Conservation (phyloP, 805 yeast species). For the Metschnikowia anglica region DNA sequence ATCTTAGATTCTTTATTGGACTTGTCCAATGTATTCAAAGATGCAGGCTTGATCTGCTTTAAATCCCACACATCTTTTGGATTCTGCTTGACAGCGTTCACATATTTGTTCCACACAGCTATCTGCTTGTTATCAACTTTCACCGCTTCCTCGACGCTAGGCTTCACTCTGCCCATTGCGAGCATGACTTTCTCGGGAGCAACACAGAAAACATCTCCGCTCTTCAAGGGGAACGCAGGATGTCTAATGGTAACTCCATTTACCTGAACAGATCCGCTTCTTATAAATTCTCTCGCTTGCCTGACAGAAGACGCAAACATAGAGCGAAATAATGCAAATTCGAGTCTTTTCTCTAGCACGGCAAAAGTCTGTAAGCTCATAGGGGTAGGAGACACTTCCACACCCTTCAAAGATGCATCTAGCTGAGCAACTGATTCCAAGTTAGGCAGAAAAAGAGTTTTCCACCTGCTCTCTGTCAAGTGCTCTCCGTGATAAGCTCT, state of each 20-base stretch:
- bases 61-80: slow-evolving; percentile 59
- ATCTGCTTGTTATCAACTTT: slow-evolving; percentile 72
- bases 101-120: slow-evolving; percentile 71
- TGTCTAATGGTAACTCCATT: slow-evolving; percentile 78
- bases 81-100: slow-evolving; percentile 53
- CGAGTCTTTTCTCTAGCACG: slow-evolving; percentile 82
- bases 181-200: slow-evolving; percentile 80
- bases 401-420: slow-evolving; percentile 73
- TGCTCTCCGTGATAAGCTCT: slow-evolving; percentile 96
- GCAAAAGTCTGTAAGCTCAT: slow-evolving; percentile 86
- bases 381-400: slow-evolving; percentile 63
- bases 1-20: slow-evolving; percentile 15
- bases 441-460: slow-evolving; percentile 63
- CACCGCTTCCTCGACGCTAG: slow-evolving; percentile 65
- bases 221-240: slow-evolving; percentile 72
- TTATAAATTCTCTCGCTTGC: slow-evolving; percentile 87
- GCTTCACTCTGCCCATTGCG: slow-evolving; percentile 85
- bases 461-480: slow-evolving; percentile 80
- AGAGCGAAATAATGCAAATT: slow-evolving; percentile 85
- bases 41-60: slow-evolving; percentile 41
- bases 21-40: slow-evolving; percentile 31
- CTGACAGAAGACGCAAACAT: slow-evolving; percentile 91
- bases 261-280: slow-evolving; percentile 78
- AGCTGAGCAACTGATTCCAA: slow-evolving; percentile 85
- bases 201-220: slow-evolving; percentile 87